Percentiles rank a stretch among this genome's conserved stretches.
phyloP scores from a whole-genome alignment of 768 basidiomycete species.

The Rhizopogon rudus region DNA sequence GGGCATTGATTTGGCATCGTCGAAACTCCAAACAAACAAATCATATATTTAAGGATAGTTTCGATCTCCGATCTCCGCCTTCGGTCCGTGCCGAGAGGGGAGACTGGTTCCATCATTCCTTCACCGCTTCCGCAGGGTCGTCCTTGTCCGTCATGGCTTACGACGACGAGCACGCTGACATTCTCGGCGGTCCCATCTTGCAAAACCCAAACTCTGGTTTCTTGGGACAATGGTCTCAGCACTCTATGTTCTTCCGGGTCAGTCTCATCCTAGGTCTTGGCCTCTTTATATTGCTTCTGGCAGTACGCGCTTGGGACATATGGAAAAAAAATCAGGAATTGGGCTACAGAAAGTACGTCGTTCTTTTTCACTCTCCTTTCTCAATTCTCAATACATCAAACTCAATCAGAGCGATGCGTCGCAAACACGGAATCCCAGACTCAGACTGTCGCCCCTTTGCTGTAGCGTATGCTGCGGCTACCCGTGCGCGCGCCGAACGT shows the following conservation, averaged over 20 bases:
- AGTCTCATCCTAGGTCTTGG: slow-evolving; percentile 31
- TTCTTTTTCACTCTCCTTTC: slow-evolving; percentile 1
- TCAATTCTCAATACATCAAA: background rate
- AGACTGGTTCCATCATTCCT: slow-evolving; percentile 10
- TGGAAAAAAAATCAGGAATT: slow-evolving; percentile 58
- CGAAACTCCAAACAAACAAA: background rate
- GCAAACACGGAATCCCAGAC: slow-evolving; percentile 82
- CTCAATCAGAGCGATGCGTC: slow-evolving; percentile 54
- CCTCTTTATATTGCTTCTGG: slow-evolving; percentile 29
- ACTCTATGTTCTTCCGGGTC: slow-evolving; percentile 32
- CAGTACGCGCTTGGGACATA: slow-evolving; percentile 36
- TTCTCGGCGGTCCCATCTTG: slow-evolving; percentile 55
- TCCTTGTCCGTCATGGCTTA: slow-evolving; percentile 38
- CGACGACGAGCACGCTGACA: slow-evolving; percentile 63
- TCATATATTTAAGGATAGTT: slow-evolving; percentile 3
- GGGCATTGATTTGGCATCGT: background rate
- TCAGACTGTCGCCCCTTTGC: slow-evolving; percentile 79
- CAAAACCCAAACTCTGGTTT: slow-evolving; percentile 27
- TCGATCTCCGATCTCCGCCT: slow-evolving; percentile 12
- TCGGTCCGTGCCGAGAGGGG: slow-evolving; percentile 14
- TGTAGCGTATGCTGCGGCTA: slow-evolving; percentile 77
- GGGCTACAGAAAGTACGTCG: slow-evolving; percentile 57
- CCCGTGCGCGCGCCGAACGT: slow-evolving; percentile 48
- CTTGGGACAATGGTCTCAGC: slow-evolving; percentile 28
- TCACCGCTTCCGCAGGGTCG: slow-evolving; percentile 14